Conservation (phyloP, 441 rosid species). For the Pelargonium myrrhifolium region DNA sequence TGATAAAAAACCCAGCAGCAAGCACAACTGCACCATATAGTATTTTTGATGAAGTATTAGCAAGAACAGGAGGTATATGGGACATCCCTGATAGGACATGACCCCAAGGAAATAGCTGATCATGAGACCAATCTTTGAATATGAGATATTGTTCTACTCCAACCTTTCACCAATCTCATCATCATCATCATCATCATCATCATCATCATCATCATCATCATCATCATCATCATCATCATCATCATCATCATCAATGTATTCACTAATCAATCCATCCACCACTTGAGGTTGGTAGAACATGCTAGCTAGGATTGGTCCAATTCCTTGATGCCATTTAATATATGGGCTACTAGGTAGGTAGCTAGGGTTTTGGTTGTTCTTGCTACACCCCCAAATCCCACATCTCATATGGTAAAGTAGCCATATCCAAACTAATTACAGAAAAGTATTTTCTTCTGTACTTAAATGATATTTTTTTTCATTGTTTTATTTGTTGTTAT, state of each 20-base stretch:
- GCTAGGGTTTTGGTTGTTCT: background rate
- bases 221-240: no score
- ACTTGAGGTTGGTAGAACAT: background rate
- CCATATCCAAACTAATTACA: no score
- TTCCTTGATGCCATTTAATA: background rate
- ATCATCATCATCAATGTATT: no score
- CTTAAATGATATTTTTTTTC: no score
- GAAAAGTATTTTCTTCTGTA: no score
- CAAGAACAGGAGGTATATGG: background rate
- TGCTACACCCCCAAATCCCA: background rate
- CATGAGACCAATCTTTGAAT: background rate
- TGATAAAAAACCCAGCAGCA: background rate
- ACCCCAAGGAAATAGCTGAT: background rate
- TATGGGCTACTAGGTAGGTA: background rate
- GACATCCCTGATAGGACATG: background rate
- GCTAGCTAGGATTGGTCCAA: background rate
- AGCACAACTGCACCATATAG: no score
- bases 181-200: no score
- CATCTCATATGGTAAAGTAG: no score
- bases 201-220: no score
- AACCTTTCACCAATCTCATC: background rate
- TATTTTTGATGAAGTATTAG: background rate
- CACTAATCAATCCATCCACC: background rate
- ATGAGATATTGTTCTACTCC: background rate
- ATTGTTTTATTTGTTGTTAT: no score